These are phyloP conservation scores for Gigaspora rosea DNA, from an alignment of 192 early-diverging fungal species.

Conservation along the genomic window DNA sequence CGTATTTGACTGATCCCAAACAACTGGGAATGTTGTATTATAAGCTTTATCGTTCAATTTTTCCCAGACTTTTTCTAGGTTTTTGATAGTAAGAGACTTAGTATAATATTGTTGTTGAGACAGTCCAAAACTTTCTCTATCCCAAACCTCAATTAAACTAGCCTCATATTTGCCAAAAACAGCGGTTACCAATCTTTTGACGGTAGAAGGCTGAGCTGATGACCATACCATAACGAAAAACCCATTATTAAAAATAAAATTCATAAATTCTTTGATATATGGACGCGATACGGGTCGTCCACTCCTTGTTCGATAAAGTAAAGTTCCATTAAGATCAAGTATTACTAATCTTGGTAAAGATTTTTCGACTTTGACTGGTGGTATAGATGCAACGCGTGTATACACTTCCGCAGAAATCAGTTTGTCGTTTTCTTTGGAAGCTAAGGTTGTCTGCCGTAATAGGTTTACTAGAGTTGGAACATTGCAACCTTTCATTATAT, in stretches of 20 bases:
- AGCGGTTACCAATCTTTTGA: conserved; percentile 54
- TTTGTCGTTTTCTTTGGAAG: background rate
- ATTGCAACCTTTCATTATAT: background rate
- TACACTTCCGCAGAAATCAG: background rate
- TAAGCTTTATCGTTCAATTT: conserved; percentile 34
- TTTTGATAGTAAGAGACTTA: conserved; percentile 59
- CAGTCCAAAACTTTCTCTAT: conserved; percentile 52
- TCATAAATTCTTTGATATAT: conserved; percentile 51
- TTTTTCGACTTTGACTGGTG: conserved; percentile 18
- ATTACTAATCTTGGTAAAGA: conserved; percentile 51
- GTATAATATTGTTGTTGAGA: conserved; percentile 37
- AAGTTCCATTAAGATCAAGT: conserved; percentile 72
- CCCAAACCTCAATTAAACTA: conserved; percentile 61
- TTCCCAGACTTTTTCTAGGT: conserved; percentile 59
- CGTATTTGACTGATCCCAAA: conserved; percentile 52
- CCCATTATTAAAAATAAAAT: conserved; percentile 50
- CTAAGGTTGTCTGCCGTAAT: background rate
- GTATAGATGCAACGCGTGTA: background rate
- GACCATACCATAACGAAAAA: conserved; percentile 80
- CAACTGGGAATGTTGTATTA: background rate
- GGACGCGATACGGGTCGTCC: conserved; percentile 48
- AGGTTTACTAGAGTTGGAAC: too few relatives aligned
- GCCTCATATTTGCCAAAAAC: conserved; percentile 41
- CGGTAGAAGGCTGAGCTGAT: conserved; percentile 58
- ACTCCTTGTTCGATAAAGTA: conserved; percentile 51